Percentiles rank a stretch among this genome's conserved stretches.
These are phyloP conservation scores for Podochytrium sp. DNA, from an alignment of 192 early-diverging fungal genomes.

Conservation along the genomic window DNA sequence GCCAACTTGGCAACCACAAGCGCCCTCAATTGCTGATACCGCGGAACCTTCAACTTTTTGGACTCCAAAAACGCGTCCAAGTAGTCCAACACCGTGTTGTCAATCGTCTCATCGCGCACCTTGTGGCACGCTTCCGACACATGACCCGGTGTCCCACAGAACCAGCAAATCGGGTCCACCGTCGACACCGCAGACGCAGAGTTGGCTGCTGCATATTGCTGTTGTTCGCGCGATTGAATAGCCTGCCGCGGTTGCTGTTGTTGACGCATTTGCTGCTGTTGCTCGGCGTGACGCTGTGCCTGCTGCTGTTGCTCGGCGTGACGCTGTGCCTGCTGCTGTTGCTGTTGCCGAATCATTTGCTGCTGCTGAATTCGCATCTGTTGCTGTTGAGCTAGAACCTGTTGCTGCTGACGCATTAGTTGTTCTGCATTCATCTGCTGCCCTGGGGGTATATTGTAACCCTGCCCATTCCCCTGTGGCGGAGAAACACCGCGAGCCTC, in stretches of 20 bases:
- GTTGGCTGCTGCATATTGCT: background rate
- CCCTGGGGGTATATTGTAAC: too few species aligned
- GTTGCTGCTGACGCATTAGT: conserved; percentile 15
- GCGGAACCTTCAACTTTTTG: background rate
- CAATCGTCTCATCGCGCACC: background rate
- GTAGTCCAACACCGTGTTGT: conserved; percentile 14
- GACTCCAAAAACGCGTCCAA: conserved; percentile 18
- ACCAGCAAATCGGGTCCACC: conserved; percentile 16
- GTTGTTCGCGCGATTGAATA: background rate
- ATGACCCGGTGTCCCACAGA: conserved; percentile 13
- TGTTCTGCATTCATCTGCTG: too few species aligned
- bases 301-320: background rate
- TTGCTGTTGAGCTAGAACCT: background rate
- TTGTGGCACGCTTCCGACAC: conserved; percentile 11
- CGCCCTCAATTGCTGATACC: conserved; percentile 1
- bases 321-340: conserved; percentile 9
- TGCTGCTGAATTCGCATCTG: background rate
- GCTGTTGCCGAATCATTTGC: conserved; percentile 9
- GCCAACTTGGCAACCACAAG: background rate
- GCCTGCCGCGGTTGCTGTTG: background rate
- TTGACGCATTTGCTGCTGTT: background rate
- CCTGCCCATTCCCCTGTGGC: too few species aligned
- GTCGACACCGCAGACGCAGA: too few species aligned
- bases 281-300: background rate
- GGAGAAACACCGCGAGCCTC: too few species aligned